phyloP scores from a whole-genome alignment of 352 stramenopile genomes.

The Phytophthora sp. region DNA sequence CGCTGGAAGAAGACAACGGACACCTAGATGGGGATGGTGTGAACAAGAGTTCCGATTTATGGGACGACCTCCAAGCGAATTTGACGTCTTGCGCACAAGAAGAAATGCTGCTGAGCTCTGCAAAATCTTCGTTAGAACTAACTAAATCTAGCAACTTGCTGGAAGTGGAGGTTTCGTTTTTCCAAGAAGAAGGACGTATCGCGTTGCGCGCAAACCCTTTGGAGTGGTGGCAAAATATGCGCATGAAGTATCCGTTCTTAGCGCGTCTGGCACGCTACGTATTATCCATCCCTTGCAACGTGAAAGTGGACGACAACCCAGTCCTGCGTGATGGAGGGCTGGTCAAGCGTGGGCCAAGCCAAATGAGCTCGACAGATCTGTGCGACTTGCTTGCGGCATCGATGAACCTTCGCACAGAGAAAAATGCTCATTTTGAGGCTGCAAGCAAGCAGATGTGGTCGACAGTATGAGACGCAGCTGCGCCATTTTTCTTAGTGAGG shows the following conservation, averaged over 20 bases:
- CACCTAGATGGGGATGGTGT: slow-evolving; percentile 28
- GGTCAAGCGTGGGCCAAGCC: slow-evolving; percentile 34
- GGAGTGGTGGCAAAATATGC: slow-evolving; percentile 80
- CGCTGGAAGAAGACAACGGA: slow-evolving; percentile 44
- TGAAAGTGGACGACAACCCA: slow-evolving; percentile 58
- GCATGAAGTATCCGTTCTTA: slow-evolving; percentile 83
- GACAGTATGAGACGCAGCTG: too few species aligned
- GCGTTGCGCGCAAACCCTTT: slow-evolving; percentile 64
- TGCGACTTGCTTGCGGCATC: slow-evolving; percentile 56
- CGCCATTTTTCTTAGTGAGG: too few species aligned
- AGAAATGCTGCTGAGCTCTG: slow-evolving; percentile 70
- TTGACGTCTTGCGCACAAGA: slow-evolving; percentile 73
- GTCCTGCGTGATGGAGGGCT: slow-evolving; percentile 51
- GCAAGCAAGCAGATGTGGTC: slow-evolving; percentile 62
- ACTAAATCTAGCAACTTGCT: slow-evolving; percentile 79
- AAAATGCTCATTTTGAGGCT: slow-evolving; percentile 45
- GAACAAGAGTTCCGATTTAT: slow-evolving; percentile 54
- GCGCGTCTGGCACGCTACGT: slow-evolving; percentile 69
- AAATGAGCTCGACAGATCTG: slow-evolving; percentile 48
- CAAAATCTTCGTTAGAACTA: slow-evolving; percentile 71
- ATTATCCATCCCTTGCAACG: slow-evolving; percentile 64
- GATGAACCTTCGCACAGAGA: slow-evolving; percentile 65
- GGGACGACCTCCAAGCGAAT: slow-evolving; percentile 82
- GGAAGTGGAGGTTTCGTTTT: slow-evolving; percentile 82
- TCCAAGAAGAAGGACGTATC: slow-evolving; percentile 72